Percentiles rank a stretch among this genome's conserved stretches.
Conservation (phyloP, 768 basidiomycete genomes). For the Xerocomellus intermedius region DNA sequence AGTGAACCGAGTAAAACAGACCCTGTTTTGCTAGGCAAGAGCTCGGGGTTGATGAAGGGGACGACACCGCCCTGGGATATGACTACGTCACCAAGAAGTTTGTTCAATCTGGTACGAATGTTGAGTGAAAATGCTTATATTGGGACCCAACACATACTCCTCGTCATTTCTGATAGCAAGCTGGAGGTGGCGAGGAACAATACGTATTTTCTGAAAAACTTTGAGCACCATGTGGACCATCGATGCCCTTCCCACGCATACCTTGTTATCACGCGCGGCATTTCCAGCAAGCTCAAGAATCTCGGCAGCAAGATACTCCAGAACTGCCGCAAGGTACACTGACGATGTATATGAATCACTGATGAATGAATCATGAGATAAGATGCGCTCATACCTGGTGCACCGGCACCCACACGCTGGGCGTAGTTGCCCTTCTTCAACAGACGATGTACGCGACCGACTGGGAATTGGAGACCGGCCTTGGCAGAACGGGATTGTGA, state of each 20-base stretch:
- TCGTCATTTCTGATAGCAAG: conserved; percentile 92
- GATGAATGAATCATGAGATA: conserved; percentile 10
- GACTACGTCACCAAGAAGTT: conserved; percentile 80
- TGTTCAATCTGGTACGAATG: conserved; percentile 52
- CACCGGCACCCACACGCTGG: conserved; percentile 86
- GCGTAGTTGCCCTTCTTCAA: conserved; percentile 87
- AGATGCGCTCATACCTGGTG: conserved; percentile 53
- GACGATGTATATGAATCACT: neutral
- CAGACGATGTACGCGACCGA: conserved; percentile 90
- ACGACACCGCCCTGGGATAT: conserved; percentile 92
- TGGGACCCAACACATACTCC: conserved; percentile 46
- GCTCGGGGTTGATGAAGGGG: conserved; percentile 57
- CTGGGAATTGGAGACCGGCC: conserved; percentile 81
- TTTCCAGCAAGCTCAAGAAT: conserved; percentile 92
- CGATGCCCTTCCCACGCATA: neutral
- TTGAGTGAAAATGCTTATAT: neutral
- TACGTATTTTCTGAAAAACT: conserved; percentile 73
- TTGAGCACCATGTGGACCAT: neutral
- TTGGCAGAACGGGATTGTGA: conserved; percentile 71
- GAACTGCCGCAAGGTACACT: conserved; percentile 89
- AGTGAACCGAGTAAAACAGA: conserved; percentile 4
- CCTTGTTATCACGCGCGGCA: conserved; percentile 49
- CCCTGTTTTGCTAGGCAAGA: conserved; percentile 33
- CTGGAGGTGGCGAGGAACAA: conserved; percentile 89
- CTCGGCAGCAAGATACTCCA: conserved; percentile 91